Evolutionary conservation across 2,329 filamentous ascomycete species (phyloP), one percentile per base, ranked within the genome.

Genomic region (Blastomyces silverae): DNA sequence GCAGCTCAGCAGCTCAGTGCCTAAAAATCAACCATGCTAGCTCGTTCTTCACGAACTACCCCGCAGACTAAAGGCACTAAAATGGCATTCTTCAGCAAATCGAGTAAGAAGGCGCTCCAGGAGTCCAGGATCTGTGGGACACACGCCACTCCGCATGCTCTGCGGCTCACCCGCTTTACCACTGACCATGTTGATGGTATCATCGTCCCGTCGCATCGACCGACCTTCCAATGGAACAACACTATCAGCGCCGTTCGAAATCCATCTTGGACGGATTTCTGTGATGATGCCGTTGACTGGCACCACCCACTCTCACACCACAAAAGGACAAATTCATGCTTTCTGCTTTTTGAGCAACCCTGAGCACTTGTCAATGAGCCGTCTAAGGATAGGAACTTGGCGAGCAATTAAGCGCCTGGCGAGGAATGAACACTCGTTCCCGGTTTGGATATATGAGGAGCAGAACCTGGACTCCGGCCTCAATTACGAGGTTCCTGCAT

Each of bases 201-300:
- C 56, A 44, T 59, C 56, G 56, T 59, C 37, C 20, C 10, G 56
- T 59, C 56, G 37, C 56, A 44, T 59, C 22, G 10, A 37, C 25
- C 15, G 37, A 37, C 37, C 37, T 59, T 44, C 8, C 37, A 44
- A 42, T 59, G 56, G 22, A 59, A 59, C 56, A 42, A 17, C 31
- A 59, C 37, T 59, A 15, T 28, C 37, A 22, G 2, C 17, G 31
- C 11, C 31, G 3, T 5, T 39, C 17, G 10, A n/a, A 31, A 39
- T n/a, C n/a, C 31, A 34, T 34, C 25, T 20, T 15, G 53, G 17
- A 39, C 17, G 7, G 25, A 53, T 53, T 31, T 31, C 28, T 17
- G 11, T 25, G 4, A 53, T 53, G 50, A 53, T 0, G 50, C 31
- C 11, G 50, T 31, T 53, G 50, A 53, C 15, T 31, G 31, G 13